Evolutionary conservation across 768 basidiomycete genomes (phyloP).

Genomic region (Tricholoma hemisulphureum): DNA sequence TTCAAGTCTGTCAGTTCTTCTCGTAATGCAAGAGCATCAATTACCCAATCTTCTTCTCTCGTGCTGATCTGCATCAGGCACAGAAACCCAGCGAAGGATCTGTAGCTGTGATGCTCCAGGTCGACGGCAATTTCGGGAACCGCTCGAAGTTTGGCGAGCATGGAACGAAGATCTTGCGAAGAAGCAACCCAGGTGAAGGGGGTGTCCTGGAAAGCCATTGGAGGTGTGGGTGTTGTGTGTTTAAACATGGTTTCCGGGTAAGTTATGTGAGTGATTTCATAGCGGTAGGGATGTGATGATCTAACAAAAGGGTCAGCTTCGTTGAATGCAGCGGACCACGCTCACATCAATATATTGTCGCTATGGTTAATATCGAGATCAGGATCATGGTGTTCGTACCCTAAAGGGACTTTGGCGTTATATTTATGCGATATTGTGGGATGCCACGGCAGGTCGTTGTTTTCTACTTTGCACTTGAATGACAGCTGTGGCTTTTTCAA

Average conservation of each 20-base stretch:
- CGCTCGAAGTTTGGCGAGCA: slow-evolving; percentile 66
- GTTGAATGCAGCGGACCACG: background rate
- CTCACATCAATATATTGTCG: slow-evolving; percentile 30
- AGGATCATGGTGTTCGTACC: slow-evolving; percentile 47
- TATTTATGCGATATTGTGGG: slow-evolving; percentile 75
- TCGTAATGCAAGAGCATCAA: slow-evolving; percentile 77
- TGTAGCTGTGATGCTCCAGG: slow-evolving; percentile 89
- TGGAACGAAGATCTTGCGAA: slow-evolving; percentile 47
- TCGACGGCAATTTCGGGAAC: slow-evolving; percentile 88
- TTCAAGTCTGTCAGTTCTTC: slow-evolving; percentile 74
- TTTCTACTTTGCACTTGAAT: slow-evolving; percentile 63
- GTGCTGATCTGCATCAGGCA: slow-evolving; percentile 94
- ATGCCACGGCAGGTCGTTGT: slow-evolving; percentile 61
- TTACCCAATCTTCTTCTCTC: slow-evolving; percentile 78
- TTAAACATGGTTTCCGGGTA: slow-evolving; percentile 72
- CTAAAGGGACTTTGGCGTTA: slow-evolving; percentile 82
- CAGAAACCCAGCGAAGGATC: slow-evolving; percentile 82
- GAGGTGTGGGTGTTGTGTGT: slow-evolving; percentile 46
- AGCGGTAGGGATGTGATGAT: slow-evolving; percentile 73
- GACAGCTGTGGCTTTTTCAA: slow-evolving; percentile 78
- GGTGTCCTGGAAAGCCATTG: slow-evolving; percentile 60
- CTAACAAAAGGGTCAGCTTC: slow-evolving; percentile 22
- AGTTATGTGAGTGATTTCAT: slow-evolving; percentile 74
- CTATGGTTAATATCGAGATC: slow-evolving; percentile 24
- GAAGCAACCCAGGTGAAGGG: slow-evolving; percentile 74